Conservation (phyloP, 805 yeast genomes). For the Wickerhamiella hasegawae region DNA sequence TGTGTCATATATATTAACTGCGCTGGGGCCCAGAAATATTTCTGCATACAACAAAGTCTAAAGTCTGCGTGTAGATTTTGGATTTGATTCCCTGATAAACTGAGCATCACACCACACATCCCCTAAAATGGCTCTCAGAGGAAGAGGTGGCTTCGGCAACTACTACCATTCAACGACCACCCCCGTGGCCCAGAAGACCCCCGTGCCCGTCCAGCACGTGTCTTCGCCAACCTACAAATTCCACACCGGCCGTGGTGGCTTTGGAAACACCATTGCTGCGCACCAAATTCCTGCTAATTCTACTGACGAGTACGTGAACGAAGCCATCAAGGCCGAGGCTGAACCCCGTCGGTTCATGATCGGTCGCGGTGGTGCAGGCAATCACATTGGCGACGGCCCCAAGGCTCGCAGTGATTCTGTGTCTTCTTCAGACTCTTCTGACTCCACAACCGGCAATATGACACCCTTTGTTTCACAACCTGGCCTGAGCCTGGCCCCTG, state of each 20-base stretch:
- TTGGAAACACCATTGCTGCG: conserved; percentile 22
- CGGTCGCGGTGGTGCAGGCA: conserved; percentile 26
- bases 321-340: conserved; percentile 18
- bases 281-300: conserved; percentile 16
- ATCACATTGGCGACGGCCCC: conserved; percentile 11
- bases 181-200: conserved; percentile 4
- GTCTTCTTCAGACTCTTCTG: background rate
- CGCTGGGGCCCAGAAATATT: no score
- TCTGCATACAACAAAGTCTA: no score
- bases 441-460: background rate
- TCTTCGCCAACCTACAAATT: conserved; percentile 21
- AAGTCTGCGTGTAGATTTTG: no score
- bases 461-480: conserved; percentile 4
- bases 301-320: conserved; percentile 21
- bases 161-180: conserved; percentile 5
- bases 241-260: conserved; percentile 26
- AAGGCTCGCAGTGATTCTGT: background rate
- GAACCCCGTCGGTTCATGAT: conserved; percentile 21
- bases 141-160: conserved; percentile 22
- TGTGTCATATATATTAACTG: no score
- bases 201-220: conserved; percentile 24
- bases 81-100: no score
- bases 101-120: no score
- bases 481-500: background rate
- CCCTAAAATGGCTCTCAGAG: conserved; percentile 16